phyloP scores from a whole-genome alignment of 2,329 filamentous ascomycete species.

The Penicillium sp. region DNA sequence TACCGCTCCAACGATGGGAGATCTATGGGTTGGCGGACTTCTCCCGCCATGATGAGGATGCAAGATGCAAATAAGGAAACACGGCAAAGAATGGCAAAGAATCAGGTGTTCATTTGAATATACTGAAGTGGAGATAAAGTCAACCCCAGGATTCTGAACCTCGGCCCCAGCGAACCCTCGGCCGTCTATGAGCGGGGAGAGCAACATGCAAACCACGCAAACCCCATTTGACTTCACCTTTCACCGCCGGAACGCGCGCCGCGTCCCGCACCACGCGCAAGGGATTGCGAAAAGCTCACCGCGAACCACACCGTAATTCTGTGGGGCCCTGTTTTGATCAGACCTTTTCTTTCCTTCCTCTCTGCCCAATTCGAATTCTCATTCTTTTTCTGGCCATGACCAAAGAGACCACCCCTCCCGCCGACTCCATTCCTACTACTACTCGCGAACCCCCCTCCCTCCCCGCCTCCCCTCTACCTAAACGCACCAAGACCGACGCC shows the following conservation, averaged over 20 bases:
- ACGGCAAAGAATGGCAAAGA: not conserved
- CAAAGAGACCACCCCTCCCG: slow-evolving; percentile 41
- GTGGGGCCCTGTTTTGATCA: not conserved
- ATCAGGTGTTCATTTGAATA: slow-evolving; percentile 8
- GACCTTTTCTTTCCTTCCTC: not conserved
- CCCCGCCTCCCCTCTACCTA: slow-evolving; percentile 69
- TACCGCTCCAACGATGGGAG: slow-evolving; percentile 73
- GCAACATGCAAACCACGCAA: slow-evolving; percentile 5
- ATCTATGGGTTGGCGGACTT: slow-evolving; percentile 86
- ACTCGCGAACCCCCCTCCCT: slow-evolving; percentile 53
- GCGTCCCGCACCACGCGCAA: slow-evolving; percentile 3
- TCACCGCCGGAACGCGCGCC: not conserved
- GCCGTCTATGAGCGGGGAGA: not conserved
- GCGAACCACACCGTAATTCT: slow-evolving; percentile 24
- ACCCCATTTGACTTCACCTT: not conserved
- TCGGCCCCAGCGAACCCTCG: slow-evolving; percentile 12
- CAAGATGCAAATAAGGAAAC: not conserved
- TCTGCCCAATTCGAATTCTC: not conserved
- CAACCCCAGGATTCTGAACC: slow-evolving; percentile 10
- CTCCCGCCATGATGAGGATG: slow-evolving; percentile 71
- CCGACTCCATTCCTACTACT: slow-evolving; percentile 20
- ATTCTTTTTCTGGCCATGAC: slow-evolving; percentile 35
- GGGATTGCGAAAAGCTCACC: slow-evolving; percentile 12
- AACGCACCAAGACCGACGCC: slow-evolving; percentile 66
- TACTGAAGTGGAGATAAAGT: not conserved